Evolutionary conservation across 176 grass and related monocot species (phyloP).

Genomic region (Rhynchospora breviuscula): DNA sequence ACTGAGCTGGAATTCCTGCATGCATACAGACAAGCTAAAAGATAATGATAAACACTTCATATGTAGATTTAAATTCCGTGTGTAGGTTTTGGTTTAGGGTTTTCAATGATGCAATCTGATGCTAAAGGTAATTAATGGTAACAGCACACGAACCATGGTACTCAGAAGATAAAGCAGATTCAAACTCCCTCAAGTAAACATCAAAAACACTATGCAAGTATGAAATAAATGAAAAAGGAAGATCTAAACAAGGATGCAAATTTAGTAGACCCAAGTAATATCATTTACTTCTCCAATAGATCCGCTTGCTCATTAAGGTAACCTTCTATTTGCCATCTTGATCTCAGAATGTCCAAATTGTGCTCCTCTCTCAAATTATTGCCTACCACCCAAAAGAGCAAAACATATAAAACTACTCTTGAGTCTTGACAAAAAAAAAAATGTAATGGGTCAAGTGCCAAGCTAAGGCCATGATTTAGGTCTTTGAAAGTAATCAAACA

Average conservation of each 20-base stretch:
- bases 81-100: neutral
- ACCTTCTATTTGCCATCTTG: slow-evolving; percentile 94
- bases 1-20: slow-evolving; percentile 68
- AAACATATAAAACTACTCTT: neutral
- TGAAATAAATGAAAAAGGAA: slow-evolving; percentile 2
- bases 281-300: slow-evolving; percentile 75
- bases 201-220: slow-evolving; percentile 15
- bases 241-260: neutral
- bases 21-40: slow-evolving; percentile 6
- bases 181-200: neutral
- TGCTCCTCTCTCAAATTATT: slow-evolving; percentile 59
- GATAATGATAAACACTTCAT: neutral
- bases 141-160: neutral
- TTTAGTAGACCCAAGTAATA: slow-evolving; percentile 5
- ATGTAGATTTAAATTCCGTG: neutral
- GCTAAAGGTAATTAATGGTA: neutral
- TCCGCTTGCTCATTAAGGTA: slow-evolving; percentile 90
- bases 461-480: neutral
- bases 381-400: slow-evolving; percentile 34
- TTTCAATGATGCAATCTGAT: neutral
- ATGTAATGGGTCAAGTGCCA: neutral
- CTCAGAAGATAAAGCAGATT: slow-evolving; percentile 7
- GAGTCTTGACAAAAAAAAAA: neutral
- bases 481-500: neutral
- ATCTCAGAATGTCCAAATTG: slow-evolving; percentile 58